Conservation (phyloP, 176 grass and related monocot genomes). For the Carex pumila region DNA sequence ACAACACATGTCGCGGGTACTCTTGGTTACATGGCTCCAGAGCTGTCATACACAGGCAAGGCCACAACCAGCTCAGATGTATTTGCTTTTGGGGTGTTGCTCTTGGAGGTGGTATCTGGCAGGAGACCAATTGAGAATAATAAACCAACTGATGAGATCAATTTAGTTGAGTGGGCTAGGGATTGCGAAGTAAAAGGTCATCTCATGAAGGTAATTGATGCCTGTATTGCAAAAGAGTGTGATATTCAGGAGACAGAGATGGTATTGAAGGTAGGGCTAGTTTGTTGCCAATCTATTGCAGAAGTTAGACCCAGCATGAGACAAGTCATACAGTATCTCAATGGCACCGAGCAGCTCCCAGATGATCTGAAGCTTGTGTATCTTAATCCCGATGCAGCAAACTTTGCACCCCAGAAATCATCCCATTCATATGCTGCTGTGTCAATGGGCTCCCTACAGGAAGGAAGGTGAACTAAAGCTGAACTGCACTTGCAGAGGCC, state of each 20-base stretch:
- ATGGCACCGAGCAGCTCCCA: conserved; percentile 19
- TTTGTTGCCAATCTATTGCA: conserved; percentile 31
- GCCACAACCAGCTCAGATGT: conserved; percentile 41
- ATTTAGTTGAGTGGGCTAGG: conserved; percentile 31
- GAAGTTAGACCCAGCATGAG: conserved; percentile 40
- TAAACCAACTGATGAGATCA: conserved; percentile 10
- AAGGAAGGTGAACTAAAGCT: conserved; percentile 12
- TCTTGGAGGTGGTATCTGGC: conserved; percentile 42
- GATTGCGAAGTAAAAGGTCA: conserved; percentile 15
- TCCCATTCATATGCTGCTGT: conserved; percentile 14
- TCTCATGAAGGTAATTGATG: conserved; percentile 19
- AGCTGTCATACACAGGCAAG: conserved; percentile 27
- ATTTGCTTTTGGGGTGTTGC: conserved; percentile 42
- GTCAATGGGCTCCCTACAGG: conserved; percentile 17
- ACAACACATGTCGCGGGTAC: conserved; percentile 35
- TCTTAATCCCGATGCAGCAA: neutral
- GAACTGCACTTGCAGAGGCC: neutral
- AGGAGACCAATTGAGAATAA: conserved; percentile 25
- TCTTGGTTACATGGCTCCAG: conserved; percentile 41
- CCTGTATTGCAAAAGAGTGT: conserved; percentile 11
- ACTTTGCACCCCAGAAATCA: conserved; percentile 1
- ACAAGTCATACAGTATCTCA: conserved; percentile 25
- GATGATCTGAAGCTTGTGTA: conserved; percentile 25
- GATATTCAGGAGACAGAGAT: conserved; percentile 23
- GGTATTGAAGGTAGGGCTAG: conserved; percentile 36